These are phyloP conservation scores for Leccinum imitatum DNA, from an alignment of 768 basidiomycete genomes.

Conservation along the genomic window DNA sequence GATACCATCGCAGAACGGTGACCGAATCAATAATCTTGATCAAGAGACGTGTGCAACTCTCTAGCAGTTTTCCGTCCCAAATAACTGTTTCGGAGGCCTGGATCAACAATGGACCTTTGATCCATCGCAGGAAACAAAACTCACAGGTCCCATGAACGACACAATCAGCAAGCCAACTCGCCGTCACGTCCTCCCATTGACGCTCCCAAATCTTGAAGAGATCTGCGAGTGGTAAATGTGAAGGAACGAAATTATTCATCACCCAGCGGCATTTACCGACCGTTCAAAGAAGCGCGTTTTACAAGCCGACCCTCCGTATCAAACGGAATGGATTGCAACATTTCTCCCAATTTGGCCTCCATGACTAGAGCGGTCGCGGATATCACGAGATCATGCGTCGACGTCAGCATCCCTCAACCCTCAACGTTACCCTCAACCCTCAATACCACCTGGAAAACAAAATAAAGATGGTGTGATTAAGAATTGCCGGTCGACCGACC, in stretches of 20 bases:
- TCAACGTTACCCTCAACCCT: constrained; percentile 23
- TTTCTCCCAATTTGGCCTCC: constrained; percentile 52
- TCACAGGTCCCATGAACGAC: constrained; percentile 45
- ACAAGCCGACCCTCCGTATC: constrained; percentile 62
- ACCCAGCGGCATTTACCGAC: constrained; percentile 35
- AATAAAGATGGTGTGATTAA: constrained; percentile 1
- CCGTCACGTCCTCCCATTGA: constrained; percentile 24
- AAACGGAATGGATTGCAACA: constrained; percentile 42
- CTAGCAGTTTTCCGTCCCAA: constrained; percentile 50
- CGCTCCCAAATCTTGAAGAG: constrained; percentile 27
- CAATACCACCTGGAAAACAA: constrained; percentile 40
- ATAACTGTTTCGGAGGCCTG: constrained; percentile 41
- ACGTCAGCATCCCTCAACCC: constrained; percentile 45
- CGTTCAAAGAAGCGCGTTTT: constrained; percentile 43
- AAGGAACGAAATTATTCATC: neutral
- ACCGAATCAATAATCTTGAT: constrained; percentile 37
- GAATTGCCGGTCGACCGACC: constrained; percentile 39
- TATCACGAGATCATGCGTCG: constrained; percentile 46
- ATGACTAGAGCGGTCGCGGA: constrained; percentile 53
- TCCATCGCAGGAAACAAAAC: constrained; percentile 18
- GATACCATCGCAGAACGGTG: constrained; percentile 26
- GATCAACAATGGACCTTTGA: neutral
- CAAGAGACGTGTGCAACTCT: constrained; percentile 40
- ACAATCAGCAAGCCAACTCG: constrained; percentile 25
- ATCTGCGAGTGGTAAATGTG: constrained; percentile 12